These are phyloP conservation scores for Alternaria tenuissima DNA, from an alignment of 2,329 filamentous ascomycete species.

Conservation along the genomic window DNA sequence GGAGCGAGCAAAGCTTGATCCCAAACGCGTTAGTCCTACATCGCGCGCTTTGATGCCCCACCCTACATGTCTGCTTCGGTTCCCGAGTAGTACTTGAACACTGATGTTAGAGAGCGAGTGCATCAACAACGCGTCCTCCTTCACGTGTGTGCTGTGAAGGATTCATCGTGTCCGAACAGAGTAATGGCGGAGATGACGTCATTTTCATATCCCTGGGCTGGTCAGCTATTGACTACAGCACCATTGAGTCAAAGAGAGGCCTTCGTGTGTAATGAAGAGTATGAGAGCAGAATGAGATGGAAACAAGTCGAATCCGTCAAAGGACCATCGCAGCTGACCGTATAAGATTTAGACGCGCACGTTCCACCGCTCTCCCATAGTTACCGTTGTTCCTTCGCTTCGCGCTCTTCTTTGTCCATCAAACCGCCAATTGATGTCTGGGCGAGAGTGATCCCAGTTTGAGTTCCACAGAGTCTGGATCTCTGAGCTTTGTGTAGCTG, in stretches of 20 bases:
- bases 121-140: neutral
- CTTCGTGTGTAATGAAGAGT: fast-evolving
- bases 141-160: neutral
- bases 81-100: fast-evolving
- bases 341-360: neutral
- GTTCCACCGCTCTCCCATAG: neutral
- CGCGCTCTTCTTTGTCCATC: neutral
- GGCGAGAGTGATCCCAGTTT: neutral
- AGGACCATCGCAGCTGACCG: neutral
- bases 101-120: no score
- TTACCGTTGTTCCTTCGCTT: neutral
- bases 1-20: neutral
- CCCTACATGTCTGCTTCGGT: neutral
- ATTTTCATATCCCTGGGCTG: neutral
- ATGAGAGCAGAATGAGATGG: neutral
- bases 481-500: neutral
- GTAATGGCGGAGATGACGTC: neutral
- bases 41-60: neutral
- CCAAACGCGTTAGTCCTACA: neutral
- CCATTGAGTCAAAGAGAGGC: fast-evolving
- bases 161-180: neutral
- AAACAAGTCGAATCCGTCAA: neutral
- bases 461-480: fast-evolving
- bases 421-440: neutral
- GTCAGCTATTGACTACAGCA: neutral